phyloP scores from a whole-genome alignment of 2,329 filamentous ascomycete genomes.

The Lizonia empirigonia region DNA sequence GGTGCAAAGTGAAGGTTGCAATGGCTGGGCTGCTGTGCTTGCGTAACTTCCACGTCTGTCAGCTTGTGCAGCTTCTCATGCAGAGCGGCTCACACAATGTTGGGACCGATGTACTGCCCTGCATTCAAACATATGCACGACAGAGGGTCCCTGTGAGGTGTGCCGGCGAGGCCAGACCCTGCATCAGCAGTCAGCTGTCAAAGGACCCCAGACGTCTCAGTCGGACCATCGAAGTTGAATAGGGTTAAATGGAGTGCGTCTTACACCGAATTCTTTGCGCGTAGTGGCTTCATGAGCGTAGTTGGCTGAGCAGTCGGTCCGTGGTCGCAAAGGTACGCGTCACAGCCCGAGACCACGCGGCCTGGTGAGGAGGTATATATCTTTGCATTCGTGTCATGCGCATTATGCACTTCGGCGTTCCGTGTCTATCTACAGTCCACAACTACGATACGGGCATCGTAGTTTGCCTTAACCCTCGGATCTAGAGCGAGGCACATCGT shows the following conservation, averaged over 20 bases:
- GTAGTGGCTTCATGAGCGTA: neutral
- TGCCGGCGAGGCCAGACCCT: neutral
- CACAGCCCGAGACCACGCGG: neutral
- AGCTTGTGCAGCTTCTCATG: neutral
- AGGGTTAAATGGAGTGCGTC: neutral
- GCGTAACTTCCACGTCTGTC: neutral
- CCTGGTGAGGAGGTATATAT: conserved; percentile 1
- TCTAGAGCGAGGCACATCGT: neutral
- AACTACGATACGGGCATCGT: neutral
- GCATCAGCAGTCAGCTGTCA: neutral
- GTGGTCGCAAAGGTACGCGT: neutral
- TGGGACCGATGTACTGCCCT: neutral
- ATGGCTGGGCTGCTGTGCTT: neutral
- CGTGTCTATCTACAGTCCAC: conserved; percentile 2
- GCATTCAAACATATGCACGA: neutral
- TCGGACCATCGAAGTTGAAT: no score
- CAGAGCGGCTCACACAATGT: neutral
- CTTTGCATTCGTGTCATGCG: conserved; percentile 9
- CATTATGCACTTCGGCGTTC: conserved; percentile 7
- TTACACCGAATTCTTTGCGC: neutral
- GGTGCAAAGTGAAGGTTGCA: no score
- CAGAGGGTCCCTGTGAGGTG: neutral
- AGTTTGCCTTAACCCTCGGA: neutral
- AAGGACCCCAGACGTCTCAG: no score
- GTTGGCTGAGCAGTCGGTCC: neutral